Evolutionary conservation across 148 eudicot genomes (phyloP), one percentile per base, ranked within the genome.

Genomic region (Heliamphora exappendiculata): DNA sequence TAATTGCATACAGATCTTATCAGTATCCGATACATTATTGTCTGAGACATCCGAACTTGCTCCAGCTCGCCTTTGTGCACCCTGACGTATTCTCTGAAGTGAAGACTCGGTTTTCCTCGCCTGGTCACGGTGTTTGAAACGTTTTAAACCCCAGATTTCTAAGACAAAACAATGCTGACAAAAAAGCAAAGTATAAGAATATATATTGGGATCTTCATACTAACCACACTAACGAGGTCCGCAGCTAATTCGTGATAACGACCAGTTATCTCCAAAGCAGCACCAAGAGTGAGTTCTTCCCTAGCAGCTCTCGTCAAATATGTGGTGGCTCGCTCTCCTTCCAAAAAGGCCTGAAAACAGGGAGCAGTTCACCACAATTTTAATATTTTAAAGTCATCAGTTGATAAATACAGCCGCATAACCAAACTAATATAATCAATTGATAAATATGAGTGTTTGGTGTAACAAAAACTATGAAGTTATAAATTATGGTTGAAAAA

Each of bases 41-140:
- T 91, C 99, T 13, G 93, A 76, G 37, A 86, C 88, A 81, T 93
- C 96, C 34, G 94, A 86, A 85, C 90, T 89, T 53, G 91, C 93
- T 75, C 94, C 99, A 78, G 80, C 88, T 81, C 98, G 89, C 70
- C 85, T 93, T 79, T 93, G 99, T 8, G 97, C 99, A 63, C 93
- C 91, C 65, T 84, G 82, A 49, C 99, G 99, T 73, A 95, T 72
- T 79, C 79, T 91, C 82, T 83, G 89, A 60, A 95, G 93, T 7
- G 99, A 91, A 29, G 86, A 79, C 66, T 95, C 97, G 10, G 96
- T 90, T 86, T 80, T 95, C 78, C 87, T 85, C 45, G 91, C 87
- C 98, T 95, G 90, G 60, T 74, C 13, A 71, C 77, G n/a, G 69
- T 22, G 44, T 68, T 45, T 44, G 66, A 39, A 80, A 37, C 55